Evolutionary conservation across 345 rosid species (phyloP), one percentile per base, ranked within the genome.

Genomic region (Pelargonium nanum): DNA sequence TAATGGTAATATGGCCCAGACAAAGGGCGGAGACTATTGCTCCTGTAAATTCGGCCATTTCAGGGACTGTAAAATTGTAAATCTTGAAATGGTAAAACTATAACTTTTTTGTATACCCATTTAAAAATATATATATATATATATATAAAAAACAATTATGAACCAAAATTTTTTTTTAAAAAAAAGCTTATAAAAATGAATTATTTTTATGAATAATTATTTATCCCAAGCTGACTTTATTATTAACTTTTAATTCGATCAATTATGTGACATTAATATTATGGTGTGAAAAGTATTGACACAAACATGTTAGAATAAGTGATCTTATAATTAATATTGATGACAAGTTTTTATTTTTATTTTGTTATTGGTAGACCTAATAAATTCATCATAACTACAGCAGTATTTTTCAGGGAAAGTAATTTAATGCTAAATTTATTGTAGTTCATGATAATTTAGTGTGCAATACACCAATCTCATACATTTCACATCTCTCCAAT

Each of bases 51-150:
- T 57, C 22, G 75, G 45, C 19, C 3, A 34, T 34, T 9, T n/a
- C n/a, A n/a, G n/a, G n/a, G n/a, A n/a, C n/a, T 9, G 45, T 9
- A 4, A 1, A 34, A 15, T 34, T 34, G 45, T 34, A 34, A 65
- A 23, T n/a, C 13, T 65, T 55, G 57, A 55, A 26, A n/a, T 22
- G 44, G 61, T 55, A 44, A 64, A 58, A 55, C 45, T 62, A 4
- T 19, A 20, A 5, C 34, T n/a, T n/a, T n/a, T n/a, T n/a, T n/a
- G n/a, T n/a, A n/a, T n/a, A n/a, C n/a, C n/a, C n/a, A n/a, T n/a
- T n/a, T n/a, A n/a, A n/a, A n/a, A n/a, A n/a, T n/a, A n/a, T n/a
- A n/a, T n/a, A n/a, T n/a, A n/a, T n/a, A n/a, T n/a, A n/a, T n/a
- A n/a, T 4, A 59, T 12, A 25, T 5, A 4, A n/a, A 19, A 58